Base-by-base conservation (phyloP, 805 yeast genomes). In the Wickerhamomyces pijperi region DNA sequence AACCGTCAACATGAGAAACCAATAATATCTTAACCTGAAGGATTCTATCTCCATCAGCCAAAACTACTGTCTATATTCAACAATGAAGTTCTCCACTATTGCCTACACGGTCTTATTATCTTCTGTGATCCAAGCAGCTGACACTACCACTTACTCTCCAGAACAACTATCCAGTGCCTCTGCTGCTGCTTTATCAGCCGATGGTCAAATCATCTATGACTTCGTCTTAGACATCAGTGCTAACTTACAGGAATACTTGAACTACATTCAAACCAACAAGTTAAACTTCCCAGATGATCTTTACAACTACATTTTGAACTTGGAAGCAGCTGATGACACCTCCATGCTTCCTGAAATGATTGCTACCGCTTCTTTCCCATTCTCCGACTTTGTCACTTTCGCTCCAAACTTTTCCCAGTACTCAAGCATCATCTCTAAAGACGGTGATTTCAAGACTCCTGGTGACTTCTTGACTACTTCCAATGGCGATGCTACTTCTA, bases 351-450 rank as follows among this genome's bases (percentile, higher is more conserved):
- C 46, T 38, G 36, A 46, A 5, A 61, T 52, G 36, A 47, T 63
- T 23, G 45, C 56, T 13, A 44, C 46, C 2, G 39, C 38, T 18
- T 42, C 48, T 11, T 63, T 64, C 44, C 68, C 68, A 14, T 64
- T 64, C 29, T 40, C 48, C 3, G 61, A 59, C 5, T 62, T 64
- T 40, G 46, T 50, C 28, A 59, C 65, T 5, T 55, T 63, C 48
- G 53, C 60, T 20, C 55, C 65, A 2, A 39, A 36, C 7, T 53
- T 53, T 39, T 44, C 47, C 3, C 48, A 54, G 51, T 53, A 48
- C 39, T 16, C 44, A 2, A 36, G 40, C 16, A 34, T 51, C 14
- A 19, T 50, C 37, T 28, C 32, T 2, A 39, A 35, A 9, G 51
- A 50, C 17, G 51, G 43, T 29, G 42, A 53, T 9, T 44, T 52